Percentiles rank a stretch among this genome's conserved stretches.
These are phyloP conservation scores for Pleurotus eryngii DNA, from an alignment of 768 basidiomycete species.

Conservation along the genomic window DNA sequence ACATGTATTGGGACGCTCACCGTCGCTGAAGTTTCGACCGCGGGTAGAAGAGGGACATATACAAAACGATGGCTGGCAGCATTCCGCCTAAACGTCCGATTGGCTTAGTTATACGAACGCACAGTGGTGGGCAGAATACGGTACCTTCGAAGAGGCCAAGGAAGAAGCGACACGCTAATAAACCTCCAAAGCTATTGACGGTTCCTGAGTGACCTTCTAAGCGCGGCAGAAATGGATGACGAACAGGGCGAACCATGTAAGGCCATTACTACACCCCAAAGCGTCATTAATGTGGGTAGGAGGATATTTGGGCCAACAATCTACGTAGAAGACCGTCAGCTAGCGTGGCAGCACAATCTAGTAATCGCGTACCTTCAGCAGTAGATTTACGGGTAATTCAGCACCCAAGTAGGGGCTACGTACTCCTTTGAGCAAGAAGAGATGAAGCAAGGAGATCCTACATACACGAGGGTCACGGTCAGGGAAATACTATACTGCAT, in stretches of 20 bases:
- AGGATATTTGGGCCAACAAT: constrained; percentile 55
- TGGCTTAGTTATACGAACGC: too few relatives aligned
- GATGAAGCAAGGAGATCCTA: background rate
- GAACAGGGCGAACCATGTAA: constrained; percentile 44
- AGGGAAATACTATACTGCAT: constrained; percentile 43
- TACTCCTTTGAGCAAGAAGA: background rate
- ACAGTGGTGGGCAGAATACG: background rate
- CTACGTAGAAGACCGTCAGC: constrained; percentile 13
- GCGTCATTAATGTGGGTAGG: constrained; percentile 54
- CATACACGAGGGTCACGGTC: constrained; percentile 36
- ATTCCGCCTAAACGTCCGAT: constrained; percentile 30
- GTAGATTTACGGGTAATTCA: constrained; percentile 59
- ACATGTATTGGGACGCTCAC: background rate
- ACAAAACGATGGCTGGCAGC: constrained; percentile 56
- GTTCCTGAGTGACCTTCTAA: constrained; percentile 32
- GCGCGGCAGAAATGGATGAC: background rate
- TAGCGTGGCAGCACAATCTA: background rate
- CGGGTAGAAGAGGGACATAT: constrained; percentile 55
- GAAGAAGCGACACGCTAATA: constrained; percentile 50
- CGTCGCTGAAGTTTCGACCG: constrained; percentile 39
- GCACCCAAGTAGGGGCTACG: constrained; percentile 46
- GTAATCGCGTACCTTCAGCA: constrained; percentile 42
- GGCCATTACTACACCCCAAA: constrained; percentile 66
- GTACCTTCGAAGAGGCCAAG: constrained; percentile 46
- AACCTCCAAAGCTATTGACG: constrained; percentile 39